Conservation (phyloP, 345 rosid species). For the Lumnitzera littorea region DNA sequence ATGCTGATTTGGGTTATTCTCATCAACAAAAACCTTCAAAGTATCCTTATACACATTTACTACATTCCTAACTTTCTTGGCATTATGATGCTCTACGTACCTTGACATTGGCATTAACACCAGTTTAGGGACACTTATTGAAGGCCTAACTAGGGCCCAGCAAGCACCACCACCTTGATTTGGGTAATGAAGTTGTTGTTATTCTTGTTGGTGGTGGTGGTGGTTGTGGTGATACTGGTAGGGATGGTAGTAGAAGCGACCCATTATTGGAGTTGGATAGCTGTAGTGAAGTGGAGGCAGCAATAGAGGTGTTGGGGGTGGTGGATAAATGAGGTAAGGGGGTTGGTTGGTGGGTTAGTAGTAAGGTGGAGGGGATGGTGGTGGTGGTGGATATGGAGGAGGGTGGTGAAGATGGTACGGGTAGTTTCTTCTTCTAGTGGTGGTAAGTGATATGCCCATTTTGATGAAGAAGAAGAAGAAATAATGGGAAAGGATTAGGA, state of each 20-base stretch:
- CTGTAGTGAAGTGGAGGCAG: conserved; percentile 8
- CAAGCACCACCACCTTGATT: conserved; percentile 44
- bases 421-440: conserved; percentile 45
- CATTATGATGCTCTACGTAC: conserved; percentile 75
- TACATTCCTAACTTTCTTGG: conserved; percentile 85
- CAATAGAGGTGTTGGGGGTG: conserved; percentile 1
- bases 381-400: conserved; percentile 25
- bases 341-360: conserved; percentile 12
- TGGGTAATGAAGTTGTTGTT: conserved; percentile 30
- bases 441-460: conserved; percentile 81
- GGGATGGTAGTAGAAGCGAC: conserved; percentile 9
- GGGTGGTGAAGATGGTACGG: conserved; percentile 13
- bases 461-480: conserved; percentile 2
- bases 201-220: conserved; percentile 15
- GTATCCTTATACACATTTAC: conserved; percentile 89
- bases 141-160: conserved; percentile 28
- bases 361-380: conserved; percentile 20
- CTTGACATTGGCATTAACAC: conserved; percentile 35
- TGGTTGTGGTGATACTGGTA: conserved; percentile 18
- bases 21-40: conserved; percentile 54
- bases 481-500: background rate
- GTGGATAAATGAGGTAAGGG: conserved; percentile 30
- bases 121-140: background rate
- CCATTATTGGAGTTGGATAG: too few species aligned
- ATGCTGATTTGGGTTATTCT: conserved; percentile 54